phyloP scores from a whole-genome alignment of 2,329 filamentous ascomycete species.

The Ceratocystis ficicola region DNA sequence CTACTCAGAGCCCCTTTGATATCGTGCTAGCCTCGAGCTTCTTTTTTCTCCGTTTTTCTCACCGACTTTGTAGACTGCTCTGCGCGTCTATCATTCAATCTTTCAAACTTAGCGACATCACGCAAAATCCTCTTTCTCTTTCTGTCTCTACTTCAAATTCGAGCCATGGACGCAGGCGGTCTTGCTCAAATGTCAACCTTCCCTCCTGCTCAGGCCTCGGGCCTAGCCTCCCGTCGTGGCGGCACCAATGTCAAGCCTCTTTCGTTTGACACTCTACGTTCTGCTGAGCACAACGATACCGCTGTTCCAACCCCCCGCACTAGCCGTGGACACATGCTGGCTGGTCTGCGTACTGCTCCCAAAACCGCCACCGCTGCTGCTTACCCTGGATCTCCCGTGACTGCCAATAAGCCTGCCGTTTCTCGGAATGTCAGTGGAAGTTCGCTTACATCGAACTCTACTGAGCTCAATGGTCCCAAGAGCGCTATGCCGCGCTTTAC shows the following conservation, averaged over 20 bases:
- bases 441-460: conserved; percentile 33
- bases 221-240: conserved; percentile 74
- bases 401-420: conserved; percentile 32
- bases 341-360: conserved; percentile 82
- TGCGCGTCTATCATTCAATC: conserved; percentile 16
- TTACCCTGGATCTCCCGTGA: conserved; percentile 53
- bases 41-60: neutral
- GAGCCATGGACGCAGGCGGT: conserved; percentile 87
- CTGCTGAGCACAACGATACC: conserved; percentile 54
- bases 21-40: conserved; percentile 8
- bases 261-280: conserved; percentile 60
- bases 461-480: conserved; percentile 38
- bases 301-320: conserved; percentile 74
- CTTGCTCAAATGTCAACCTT: conserved; percentile 93
- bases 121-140: conserved; percentile 14
- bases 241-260: conserved; percentile 83
- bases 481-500: conserved; percentile 43
- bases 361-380: conserved; percentile 66
- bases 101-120: conserved; percentile 8
- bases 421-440: conserved; percentile 38
- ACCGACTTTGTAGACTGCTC: conserved; percentile 19
- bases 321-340: conserved; percentile 86
- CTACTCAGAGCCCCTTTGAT: neutral
- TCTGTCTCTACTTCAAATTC: conserved; percentile 23
- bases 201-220: conserved; percentile 56